Base-by-base conservation (phyloP, 1,139 yeast species). In the Geotrichum bryndzae region DNA sequence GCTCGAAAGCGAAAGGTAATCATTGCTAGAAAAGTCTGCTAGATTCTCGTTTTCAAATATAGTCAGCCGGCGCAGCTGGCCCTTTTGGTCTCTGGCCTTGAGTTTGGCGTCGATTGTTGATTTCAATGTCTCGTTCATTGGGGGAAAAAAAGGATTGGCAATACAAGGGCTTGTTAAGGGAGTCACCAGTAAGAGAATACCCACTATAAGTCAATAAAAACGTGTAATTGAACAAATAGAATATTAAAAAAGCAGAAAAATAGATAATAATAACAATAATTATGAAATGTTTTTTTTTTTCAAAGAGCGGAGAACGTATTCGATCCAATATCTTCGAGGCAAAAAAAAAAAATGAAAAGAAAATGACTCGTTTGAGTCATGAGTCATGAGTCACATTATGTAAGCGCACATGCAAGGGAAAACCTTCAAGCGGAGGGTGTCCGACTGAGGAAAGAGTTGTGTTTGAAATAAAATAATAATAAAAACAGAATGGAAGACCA, bases 21-120 rank as follows among this genome's bases (percentile, higher is more conserved):
- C 73, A 60, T 70, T 70, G 48, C 71, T 68, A n/a, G 72, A 69
- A 55, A 70, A 69, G 55, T 70, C 73, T 11, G 63, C 56, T 1
- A 41, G n/a, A 8, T 54, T 46, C 1, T 10, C 15, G 3, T 13
- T n/a, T 25, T 59, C 62, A 54, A 57, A 51, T 3, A 41, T 55
- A 11, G 62, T 60, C 18, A 60, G 51, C 29, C 48, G 27, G 10
- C 62, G 60, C 2, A 57, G 56, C 33, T 57, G 60, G 11, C 57
- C 53, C 35, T 59, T 59, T n/a, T 22, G 1, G 10, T 46, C 38
- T 11, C 61, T 38, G 15, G 53, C 27, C 1, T 29, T 7, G 41
- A 58, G 53, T 22, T 31, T 38, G 15, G 38, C 22, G 6, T 31
- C 27, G 2, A 52, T 15, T 38, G 13, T n/a, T 38, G 45, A 38